A percentile compares a stretch with the other conserved stretches of the same genome.
phyloP scores from a whole-genome alignment of 2,329 filamentous ascomycete species.

The Ambrosiella beaveri region DNA sequence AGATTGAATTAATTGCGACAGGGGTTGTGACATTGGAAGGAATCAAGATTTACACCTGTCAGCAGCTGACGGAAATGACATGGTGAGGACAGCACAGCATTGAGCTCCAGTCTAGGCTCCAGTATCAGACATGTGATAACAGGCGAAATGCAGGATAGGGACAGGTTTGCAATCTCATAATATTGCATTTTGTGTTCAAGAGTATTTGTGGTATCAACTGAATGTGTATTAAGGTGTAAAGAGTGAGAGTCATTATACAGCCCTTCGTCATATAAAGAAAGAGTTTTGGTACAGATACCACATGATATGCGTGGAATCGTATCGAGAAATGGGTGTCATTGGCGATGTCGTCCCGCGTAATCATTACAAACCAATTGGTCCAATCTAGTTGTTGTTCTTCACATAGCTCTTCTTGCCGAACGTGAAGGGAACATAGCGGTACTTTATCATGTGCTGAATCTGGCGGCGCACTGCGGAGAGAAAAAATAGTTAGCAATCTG shows the following conservation, averaged over 20 bases:
- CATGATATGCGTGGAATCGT: background rate
- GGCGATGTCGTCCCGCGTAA: no score
- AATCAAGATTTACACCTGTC: background rate
- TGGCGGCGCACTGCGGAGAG: slow-evolving; percentile 72
- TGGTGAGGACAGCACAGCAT: background rate
- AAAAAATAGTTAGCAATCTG: background rate
- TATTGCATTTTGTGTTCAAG: no score
- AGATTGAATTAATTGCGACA: background rate
- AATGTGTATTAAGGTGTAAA: no score
- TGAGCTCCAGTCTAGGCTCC: background rate
- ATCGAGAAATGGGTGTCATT: no score
- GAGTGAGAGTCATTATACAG: no score
- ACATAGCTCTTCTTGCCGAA: slow-evolving; percentile 74
- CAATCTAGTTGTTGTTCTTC: slow-evolving; percentile 36
- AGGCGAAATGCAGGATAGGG: background rate
- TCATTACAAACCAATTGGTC: no score
- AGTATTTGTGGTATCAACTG: no score
- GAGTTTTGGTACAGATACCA: no score
- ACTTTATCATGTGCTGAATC: slow-evolving; percentile 99
- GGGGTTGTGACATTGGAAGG: background rate
- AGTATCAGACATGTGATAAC: background rate
- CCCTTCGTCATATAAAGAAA: no score
- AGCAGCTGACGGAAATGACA: background rate
- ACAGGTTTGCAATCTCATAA: no score
- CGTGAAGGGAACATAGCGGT: slow-evolving; percentile 89